These are phyloP conservation scores for Isabelozyma gotoi DNA, from an alignment of 805 yeast species.

Conservation along the genomic window DNA sequence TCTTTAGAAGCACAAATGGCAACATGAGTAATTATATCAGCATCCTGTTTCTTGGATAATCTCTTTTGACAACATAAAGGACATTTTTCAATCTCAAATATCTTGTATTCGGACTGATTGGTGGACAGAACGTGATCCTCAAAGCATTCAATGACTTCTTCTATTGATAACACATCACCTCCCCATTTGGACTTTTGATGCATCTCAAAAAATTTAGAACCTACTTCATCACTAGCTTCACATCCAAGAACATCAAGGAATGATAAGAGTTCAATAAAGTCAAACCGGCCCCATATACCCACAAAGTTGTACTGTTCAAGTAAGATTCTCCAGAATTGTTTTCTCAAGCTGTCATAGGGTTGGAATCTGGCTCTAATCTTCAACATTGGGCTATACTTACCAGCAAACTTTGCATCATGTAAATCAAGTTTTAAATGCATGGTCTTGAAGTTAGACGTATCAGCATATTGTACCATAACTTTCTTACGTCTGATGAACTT, in stretches of 20 bases:
- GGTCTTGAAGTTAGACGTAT: conserved; percentile 43
- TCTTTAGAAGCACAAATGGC: conserved; percentile 82
- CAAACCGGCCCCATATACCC: conserved; percentile 34
- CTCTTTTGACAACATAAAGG: conserved; percentile 75
- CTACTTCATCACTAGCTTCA: conserved; percentile 50
- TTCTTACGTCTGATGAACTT: conserved; percentile 28
- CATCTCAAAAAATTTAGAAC: conserved; percentile 50
- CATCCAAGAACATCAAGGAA: conserved; percentile 67
- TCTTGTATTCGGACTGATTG: conserved; percentile 26
- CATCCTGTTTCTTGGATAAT: conserved; percentile 50
- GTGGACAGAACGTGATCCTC: conserved; percentile 36
- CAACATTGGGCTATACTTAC: conserved; percentile 51
- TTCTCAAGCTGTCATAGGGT: conserved; percentile 62
- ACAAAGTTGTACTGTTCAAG: conserved; percentile 52
- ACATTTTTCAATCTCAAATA: conserved; percentile 67
- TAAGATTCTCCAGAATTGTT: conserved; percentile 67
- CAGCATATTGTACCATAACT: conserved; percentile 27
- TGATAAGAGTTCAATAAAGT: conserved; percentile 59
- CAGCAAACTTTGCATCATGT: conserved; percentile 30
- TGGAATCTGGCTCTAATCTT: conserved; percentile 63
- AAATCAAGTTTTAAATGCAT: conserved; percentile 35
- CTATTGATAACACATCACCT: conserved; percentile 47
- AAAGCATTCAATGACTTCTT: conserved; percentile 47
- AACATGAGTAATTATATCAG: conserved; percentile 80
- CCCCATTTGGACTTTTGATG: conserved; percentile 50